Evolutionary conservation across 1,139 yeast species (phyloP), one percentile per base, ranked within the genome.

Genomic region (Yamadazyma atmosphaerica): DNA sequence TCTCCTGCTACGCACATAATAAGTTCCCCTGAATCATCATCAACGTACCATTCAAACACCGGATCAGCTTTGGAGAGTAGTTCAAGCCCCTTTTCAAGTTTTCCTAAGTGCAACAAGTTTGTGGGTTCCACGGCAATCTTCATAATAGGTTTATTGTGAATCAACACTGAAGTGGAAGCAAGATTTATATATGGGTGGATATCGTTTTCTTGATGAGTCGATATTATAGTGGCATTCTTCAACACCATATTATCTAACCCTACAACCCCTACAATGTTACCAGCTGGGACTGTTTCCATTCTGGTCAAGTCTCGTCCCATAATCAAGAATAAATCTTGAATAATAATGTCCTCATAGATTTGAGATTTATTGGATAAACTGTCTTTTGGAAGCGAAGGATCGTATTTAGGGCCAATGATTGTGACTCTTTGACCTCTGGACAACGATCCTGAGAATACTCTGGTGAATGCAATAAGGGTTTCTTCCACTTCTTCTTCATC

Each of bases 1-100:
- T 90, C 97, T 38, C 98, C 98, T n/a, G 97, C 96, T 13, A 95
- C 89, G 45, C 95, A 86, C 51, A 90, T 70, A 49, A 90, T 88
- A 52, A 86, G 86, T 60, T 90, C 98, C 43, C 98, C 98, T 9
- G 85, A 82, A 40, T 72, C 77, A 49, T 87, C 96, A 52, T 86
- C 92, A 32, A 86, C 71, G 52, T 79, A 84, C 49, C 90, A 86
- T 54, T 87, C 89, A 26, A 89, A 90, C 52, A 95, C 92, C 1
- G 98, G 96, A 59, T 90, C 98, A 0, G 98, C 92, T 49, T 82
- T 83, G 40, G 92, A 82, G 34, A 94, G 70, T 41, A 88, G 66
- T 44, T 79, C 82, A 42, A 94, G 70, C 0, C 98, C 99, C 29
- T 73, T 71, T 41, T 84, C 95, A 34, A 94, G 70, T 50, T 77